Conservation (phyloP, 1,284 basidiomycete species). For the Apiotrichum porosum region DNA sequence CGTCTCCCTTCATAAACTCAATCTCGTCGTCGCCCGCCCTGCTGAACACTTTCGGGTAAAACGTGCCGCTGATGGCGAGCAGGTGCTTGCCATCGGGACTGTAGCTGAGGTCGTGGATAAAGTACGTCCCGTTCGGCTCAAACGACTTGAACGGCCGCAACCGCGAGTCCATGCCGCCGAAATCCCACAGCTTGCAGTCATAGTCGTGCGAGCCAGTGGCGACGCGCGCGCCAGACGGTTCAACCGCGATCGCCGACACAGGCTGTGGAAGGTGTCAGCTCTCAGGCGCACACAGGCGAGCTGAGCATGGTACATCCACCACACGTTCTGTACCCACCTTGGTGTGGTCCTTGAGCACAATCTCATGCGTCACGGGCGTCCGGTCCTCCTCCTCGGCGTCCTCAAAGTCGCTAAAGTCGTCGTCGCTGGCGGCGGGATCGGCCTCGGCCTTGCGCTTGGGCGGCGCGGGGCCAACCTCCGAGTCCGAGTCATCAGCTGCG, state of each 20-base stretch:
- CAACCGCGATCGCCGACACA: slow-evolving; percentile 82
- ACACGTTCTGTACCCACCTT: slow-evolving; percentile 53
- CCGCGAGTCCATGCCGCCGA: slow-evolving; percentile 86
- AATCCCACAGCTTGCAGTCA: slow-evolving; percentile 97
- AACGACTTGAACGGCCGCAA: slow-evolving; percentile 92
- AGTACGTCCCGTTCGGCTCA: slow-evolving; percentile 88
- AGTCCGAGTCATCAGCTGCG: slow-evolving; percentile 22
- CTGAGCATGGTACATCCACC: neutral
- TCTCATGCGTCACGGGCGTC: slow-evolving; percentile 62
- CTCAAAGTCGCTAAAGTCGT: slow-evolving; percentile 21
- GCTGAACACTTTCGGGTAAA: slow-evolving; percentile 81
- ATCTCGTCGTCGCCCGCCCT: slow-evolving; percentile 86
- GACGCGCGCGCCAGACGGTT: slow-evolving; percentile 87
- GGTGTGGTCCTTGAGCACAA: slow-evolving; percentile 83
- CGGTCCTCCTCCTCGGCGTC: slow-evolving; percentile 42
- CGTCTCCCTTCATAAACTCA: slow-evolving; percentile 90
- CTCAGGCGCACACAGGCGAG: neutral
- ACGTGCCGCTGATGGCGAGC: slow-evolving; percentile 79
- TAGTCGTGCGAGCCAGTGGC: slow-evolving; percentile 93
- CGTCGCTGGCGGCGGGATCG: slow-evolving; percentile 17
- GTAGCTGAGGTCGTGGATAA: slow-evolving; percentile 83
- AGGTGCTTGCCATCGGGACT: slow-evolving; percentile 79
- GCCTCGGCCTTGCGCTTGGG: slow-evolving; percentile 37
- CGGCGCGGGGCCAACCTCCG: slow-evolving; percentile 32
- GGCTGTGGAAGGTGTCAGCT: slow-evolving; percentile 51